phyloP scores from a whole-genome alignment of 1,284 basidiomycete species.

The Ceratobasidium sp. region DNA sequence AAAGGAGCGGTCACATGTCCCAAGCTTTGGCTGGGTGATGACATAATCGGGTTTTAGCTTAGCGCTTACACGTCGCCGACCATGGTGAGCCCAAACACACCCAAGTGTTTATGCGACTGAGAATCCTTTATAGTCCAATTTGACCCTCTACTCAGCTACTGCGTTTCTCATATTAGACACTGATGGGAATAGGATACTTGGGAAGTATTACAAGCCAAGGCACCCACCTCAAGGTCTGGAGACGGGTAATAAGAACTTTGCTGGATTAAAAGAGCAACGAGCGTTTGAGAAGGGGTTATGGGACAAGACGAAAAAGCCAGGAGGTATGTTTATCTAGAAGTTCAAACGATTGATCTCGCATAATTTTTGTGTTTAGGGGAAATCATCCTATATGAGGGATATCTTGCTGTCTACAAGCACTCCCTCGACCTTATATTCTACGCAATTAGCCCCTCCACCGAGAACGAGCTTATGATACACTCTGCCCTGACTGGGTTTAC shows the following conservation, averaged over 20 bases:
- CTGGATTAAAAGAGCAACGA: slow-evolving; percentile 91
- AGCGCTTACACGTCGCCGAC: slow-evolving; percentile 22
- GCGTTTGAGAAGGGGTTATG: slow-evolving; percentile 96
- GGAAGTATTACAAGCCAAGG: slow-evolving; percentile 94
- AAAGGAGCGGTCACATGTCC: slow-evolving; percentile 20
- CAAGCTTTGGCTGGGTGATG: not conserved
- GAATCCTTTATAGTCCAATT: slow-evolving; percentile 67
- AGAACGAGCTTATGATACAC: slow-evolving; percentile 98
- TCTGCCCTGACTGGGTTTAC: slow-evolving; percentile 86
- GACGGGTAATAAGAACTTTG: slow-evolving; percentile 72
- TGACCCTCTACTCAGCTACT: slow-evolving; percentile 87
- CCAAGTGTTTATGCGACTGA: not conserved
- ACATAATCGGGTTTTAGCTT: not conserved
- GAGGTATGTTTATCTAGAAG: slow-evolving; percentile 80
- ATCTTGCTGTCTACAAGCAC: slow-evolving; percentile 94
- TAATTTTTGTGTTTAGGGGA: slow-evolving; percentile 73
- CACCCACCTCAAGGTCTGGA: slow-evolving; percentile 66
- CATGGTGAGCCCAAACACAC: slow-evolving; percentile 25
- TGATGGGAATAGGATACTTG: slow-evolving; percentile 93
- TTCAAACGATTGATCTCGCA: no score
- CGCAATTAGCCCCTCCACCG: slow-evolving; percentile 88
- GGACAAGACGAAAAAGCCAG: slow-evolving; percentile 94
- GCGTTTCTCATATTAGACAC: slow-evolving; percentile 94
- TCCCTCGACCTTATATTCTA: slow-evolving; percentile 97
- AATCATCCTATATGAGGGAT: slow-evolving; percentile 92